phyloP scores from a whole-genome alignment of 257 asterid species.

The Cinchona pubescens region DNA sequence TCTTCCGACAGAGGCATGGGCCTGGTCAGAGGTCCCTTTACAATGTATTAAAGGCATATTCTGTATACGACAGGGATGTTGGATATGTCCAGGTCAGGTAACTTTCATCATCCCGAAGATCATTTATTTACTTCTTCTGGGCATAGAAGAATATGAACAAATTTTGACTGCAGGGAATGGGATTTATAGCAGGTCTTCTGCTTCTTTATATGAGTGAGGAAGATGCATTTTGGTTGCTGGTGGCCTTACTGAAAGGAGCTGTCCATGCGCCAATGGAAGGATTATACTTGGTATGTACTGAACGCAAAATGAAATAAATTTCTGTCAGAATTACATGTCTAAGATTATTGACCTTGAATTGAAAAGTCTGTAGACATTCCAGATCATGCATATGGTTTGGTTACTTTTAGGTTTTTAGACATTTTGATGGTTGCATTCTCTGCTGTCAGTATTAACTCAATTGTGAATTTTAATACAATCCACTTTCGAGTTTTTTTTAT shows the following conservation, averaged over 20 bases:
- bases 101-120: constrained; percentile 9
- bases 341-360: neutral
- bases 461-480: neutral
- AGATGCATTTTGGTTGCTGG: constrained; percentile 99
- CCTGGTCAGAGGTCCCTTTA: constrained; percentile 99
- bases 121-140: neutral
- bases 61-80: constrained; percentile 92
- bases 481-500: neutral
- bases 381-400: neutral
- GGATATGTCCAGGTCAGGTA: constrained; percentile 99
- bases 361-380: neutral
- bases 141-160: constrained; percentile 7
- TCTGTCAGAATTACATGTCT: constrained; percentile 3
- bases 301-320: neutral
- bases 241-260: constrained; percentile 97
- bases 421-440: neutral
- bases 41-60: constrained; percentile 93
- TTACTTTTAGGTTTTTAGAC: neutral
- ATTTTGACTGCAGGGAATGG: constrained; percentile 89
- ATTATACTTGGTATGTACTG: constrained; percentile 66
- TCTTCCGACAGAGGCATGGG: constrained; percentile 99
- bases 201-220: constrained; percentile 99
- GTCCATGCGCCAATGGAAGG: constrained; percentile 99
- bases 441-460: neutral
- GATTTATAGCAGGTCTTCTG: constrained; percentile 92